Conservation (phyloP, 257 asterid genomes). For the Penstemon eatonii region DNA sequence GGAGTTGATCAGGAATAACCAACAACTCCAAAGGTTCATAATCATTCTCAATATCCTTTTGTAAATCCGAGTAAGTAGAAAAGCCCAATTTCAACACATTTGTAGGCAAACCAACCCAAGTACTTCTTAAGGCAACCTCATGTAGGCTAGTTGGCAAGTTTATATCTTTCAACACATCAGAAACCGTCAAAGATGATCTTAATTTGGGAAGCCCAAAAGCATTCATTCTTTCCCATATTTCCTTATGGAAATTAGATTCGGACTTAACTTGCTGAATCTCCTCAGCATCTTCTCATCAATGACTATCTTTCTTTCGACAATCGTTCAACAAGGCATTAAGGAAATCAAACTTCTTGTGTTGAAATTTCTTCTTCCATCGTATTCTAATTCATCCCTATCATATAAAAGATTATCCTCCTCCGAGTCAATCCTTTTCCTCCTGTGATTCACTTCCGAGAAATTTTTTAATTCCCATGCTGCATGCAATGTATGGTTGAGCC, state of each 20-base stretch:
- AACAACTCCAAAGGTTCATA: constrained; percentile 45
- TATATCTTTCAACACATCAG: constrained; percentile 43
- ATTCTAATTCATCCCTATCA: constrained; percentile 32
- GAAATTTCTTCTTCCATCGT: constrained; percentile 31
- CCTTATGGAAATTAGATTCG: constrained; percentile 32
- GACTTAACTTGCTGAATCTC: constrained; percentile 27
- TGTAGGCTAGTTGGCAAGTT: constrained; percentile 62
- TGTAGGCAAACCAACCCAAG: constrained; percentile 49
- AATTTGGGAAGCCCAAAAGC: constrained; percentile 32
- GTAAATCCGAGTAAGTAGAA: constrained; percentile 40
- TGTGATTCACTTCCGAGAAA: constrained; percentile 36
- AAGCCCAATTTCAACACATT: constrained; percentile 43
- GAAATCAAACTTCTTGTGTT: constrained; percentile 44
- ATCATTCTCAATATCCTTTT: constrained; percentile 24
- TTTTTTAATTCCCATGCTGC: constrained; percentile 42
- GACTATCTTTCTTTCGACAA: constrained; percentile 34
- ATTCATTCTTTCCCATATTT: constrained; percentile 43
- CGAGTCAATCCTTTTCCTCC: constrained; percentile 32
- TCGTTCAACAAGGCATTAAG: constrained; percentile 52
- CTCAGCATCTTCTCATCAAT: constrained; percentile 21
- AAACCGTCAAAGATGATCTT: constrained; percentile 28
- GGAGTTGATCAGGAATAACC: constrained; percentile 41
- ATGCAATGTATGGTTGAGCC: constrained; percentile 58
- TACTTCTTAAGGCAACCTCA: constrained; percentile 60
- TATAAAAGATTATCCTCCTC: constrained; percentile 50